phyloP scores from a whole-genome alignment of 768 basidiomycete species.

The Mycena galopus region DNA sequence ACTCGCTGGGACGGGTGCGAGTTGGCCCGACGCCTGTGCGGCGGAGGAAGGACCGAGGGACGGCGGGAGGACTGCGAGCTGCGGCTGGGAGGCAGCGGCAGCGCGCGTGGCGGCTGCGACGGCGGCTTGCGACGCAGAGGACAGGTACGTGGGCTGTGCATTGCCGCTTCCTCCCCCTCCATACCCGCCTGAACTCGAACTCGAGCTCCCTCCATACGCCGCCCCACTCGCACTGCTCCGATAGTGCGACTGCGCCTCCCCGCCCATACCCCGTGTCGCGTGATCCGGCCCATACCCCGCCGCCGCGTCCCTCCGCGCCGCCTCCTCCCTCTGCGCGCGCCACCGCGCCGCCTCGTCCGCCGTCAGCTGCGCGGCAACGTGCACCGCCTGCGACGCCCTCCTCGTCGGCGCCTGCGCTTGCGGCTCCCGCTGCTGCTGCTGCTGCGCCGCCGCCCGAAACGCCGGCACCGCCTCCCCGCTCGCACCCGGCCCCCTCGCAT shows the following conservation, averaged over 20 bases:
- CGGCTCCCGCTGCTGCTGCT: no score
- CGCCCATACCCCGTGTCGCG: constrained; percentile 1
- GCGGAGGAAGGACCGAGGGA: background rate
- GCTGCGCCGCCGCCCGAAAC: background rate
- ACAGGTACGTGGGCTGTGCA: background rate
- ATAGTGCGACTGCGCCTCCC: background rate
- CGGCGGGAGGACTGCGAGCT: no score
- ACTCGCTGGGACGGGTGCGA: background rate
- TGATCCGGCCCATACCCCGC: background rate
- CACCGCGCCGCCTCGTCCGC: constrained; percentile 23
- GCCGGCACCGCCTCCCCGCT: constrained; percentile 8
- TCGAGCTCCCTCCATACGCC: background rate
- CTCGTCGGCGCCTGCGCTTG: no score
- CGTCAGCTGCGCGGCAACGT: constrained; percentile 7
- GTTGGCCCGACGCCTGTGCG: background rate
- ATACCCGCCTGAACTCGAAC: background rate
- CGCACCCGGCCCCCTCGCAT: background rate
- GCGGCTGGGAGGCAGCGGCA: background rate
- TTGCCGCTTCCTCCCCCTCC: background rate
- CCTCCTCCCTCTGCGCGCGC: constrained; percentile 24
- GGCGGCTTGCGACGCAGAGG: background rate
- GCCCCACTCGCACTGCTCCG: background rate
- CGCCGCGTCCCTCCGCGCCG: constrained; percentile 4
- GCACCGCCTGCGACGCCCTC: background rate
- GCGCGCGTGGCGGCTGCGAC: background rate